Conservation (phyloP, 1,284 basidiomycete species). For the Ceratobasidium sp. region DNA sequence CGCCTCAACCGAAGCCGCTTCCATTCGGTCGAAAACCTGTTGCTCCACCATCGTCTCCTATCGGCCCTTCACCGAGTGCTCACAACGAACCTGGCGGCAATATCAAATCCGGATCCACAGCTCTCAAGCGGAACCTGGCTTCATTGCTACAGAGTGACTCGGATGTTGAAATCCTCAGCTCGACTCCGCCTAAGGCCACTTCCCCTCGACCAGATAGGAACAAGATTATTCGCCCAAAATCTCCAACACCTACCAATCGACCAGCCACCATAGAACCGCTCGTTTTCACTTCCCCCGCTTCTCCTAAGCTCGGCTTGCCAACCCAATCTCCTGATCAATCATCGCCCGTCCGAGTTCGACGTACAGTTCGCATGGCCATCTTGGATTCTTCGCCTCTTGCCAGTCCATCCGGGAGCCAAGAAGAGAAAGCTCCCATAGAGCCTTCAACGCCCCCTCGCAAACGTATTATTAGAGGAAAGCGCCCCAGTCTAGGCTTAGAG, state of each 20-base stretch:
- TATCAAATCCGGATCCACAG: conserved; percentile 51
- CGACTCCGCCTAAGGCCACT: conserved; percentile 60
- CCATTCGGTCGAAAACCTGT: conserved; percentile 19
- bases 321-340: conserved; percentile 58
- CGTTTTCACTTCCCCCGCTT: conserved; percentile 27
- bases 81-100: conserved; percentile 57
- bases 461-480: conserved; percentile 51
- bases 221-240: not conserved
- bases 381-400: conserved; percentile 50
- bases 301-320: conserved; percentile 25
- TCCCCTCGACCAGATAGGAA: conserved; percentile 52
- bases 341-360: conserved; percentile 58
- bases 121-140: conserved; percentile 30
- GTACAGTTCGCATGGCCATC: conserved; percentile 27
- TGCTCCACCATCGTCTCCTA: conserved; percentile 29
- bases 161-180: conserved; percentile 62
- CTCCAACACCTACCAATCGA: not conserved
- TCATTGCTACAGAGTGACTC: conserved; percentile 59
- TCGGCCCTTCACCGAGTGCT: not conserved
- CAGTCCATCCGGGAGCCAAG: conserved; percentile 41
- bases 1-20: conserved; percentile 23
- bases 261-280: not conserved
- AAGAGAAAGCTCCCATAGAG: conserved; percentile 16
- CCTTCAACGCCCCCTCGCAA: conserved; percentile 52
- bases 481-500: conserved; percentile 50